Conservation (phyloP, 139 green algal genomes). For the Volvox africanus region DNA sequence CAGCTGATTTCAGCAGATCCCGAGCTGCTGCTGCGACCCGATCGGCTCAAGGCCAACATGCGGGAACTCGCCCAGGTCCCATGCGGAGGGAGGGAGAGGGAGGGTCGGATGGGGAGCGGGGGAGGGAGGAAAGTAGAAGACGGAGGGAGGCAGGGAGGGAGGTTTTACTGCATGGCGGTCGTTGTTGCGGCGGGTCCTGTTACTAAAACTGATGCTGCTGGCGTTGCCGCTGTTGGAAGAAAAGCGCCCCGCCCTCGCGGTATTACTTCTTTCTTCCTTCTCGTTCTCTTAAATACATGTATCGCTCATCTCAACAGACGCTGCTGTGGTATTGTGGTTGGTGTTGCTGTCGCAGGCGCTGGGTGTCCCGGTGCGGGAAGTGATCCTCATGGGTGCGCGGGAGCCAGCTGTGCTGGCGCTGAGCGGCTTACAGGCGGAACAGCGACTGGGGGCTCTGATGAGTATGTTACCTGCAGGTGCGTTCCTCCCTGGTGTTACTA, state of each 20-base stretch:
- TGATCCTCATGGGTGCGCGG: neutral
- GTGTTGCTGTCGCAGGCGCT: neutral
- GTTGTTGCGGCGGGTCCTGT: neutral
- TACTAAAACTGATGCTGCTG: neutral
- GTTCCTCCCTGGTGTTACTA: too few species aligned
- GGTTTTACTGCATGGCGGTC: neutral
- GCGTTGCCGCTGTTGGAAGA: too few species aligned
- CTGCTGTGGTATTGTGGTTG: neutral
- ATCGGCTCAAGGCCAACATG: constrained; percentile 41
- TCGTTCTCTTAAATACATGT: too few species aligned
- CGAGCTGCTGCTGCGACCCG: constrained; percentile 13
- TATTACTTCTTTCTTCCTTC: too few species aligned
- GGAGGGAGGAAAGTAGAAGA: too few species aligned
- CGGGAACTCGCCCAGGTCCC: constrained; percentile 19
- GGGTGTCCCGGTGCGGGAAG: neutral
- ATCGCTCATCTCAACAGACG: too few species aligned
- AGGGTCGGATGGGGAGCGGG: neutral
- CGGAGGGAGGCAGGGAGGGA: neutral
- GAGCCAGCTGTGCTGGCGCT: constrained; percentile 39
- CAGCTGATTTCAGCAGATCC: constrained; percentile 14
- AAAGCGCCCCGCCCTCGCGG: too few species aligned
- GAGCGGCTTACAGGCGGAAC: neutral
- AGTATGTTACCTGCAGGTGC: too few species aligned
- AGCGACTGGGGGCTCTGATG: neutral
- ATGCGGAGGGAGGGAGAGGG: too few species aligned